phyloP scores from a whole-genome alignment of 129 eudicot species.

The Solidago caesia region DNA sequence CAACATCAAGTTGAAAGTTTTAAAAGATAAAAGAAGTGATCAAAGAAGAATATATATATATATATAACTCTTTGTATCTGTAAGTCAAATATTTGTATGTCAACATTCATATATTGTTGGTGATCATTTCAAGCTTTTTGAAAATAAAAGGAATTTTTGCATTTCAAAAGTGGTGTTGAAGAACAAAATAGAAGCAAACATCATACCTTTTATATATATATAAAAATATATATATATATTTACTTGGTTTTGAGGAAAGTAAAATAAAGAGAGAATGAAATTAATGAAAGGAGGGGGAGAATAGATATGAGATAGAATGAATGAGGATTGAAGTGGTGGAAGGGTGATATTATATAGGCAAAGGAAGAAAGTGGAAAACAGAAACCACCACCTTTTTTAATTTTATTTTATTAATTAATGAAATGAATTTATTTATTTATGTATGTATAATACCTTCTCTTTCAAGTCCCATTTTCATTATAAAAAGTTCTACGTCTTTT shows the following conservation, averaged over 20 bases:
- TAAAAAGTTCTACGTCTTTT: neutral
- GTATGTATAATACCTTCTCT: neutral
- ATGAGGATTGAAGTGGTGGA: conserved; percentile 8
- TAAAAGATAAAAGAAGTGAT: no score
- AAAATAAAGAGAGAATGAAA: neutral
- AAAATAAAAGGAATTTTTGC: neutral
- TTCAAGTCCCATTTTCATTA: neutral
- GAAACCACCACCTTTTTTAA: conserved; percentile 11
- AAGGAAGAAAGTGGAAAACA: neutral
- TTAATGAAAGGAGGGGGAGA: neutral
- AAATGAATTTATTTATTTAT: neutral
- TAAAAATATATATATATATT: neutral
- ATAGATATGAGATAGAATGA: conserved; percentile 1
- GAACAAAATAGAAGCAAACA: neutral
- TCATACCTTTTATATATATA: neutral
- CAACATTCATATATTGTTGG: no score
- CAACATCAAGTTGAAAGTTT: no score
- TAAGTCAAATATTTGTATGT: no score
- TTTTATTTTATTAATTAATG: neutral
- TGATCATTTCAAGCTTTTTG: neutral
- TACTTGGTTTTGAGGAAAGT: neutral
- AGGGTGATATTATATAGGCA: conserved; percentile 29
- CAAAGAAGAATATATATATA: no score
- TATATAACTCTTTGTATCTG: no score
- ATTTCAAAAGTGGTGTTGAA: neutral